Evolutionary conservation across 2,329 filamentous ascomycete species (phyloP), one percentile per base, ranked within the genome.

Genomic region (Beauveria rudraprayagi): DNA sequence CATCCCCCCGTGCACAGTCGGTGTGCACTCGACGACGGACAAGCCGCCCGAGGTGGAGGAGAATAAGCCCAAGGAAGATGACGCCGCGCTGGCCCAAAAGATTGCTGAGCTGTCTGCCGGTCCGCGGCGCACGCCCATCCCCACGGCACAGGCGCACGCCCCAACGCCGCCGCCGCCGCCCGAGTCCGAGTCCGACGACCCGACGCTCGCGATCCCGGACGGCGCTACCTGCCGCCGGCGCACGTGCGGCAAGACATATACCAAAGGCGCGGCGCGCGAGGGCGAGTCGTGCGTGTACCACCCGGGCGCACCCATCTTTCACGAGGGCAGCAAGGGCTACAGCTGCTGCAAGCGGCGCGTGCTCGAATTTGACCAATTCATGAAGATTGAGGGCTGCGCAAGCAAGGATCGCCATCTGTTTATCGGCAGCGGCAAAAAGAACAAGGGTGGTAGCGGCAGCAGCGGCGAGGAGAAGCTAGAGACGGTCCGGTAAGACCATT

Each of bases 241-340:
- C 70, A 87, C 83, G 3, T 99, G 94, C 72, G 85, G 84, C 11
- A 77, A 76, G 17, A 79, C 76, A 46, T 95, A 92, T 74, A 81
- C 80, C 61, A 83, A 82, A 64, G 83, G 83, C 0, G 71, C 78
- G 48, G 74, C 77, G 40, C 79, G 90, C 65, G 85, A 88, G 37
- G 83, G 80, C 1, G 92, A 97, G 78, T 80, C 84, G 63, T 99
- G 94, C 72, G 81, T 90, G 52, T 88, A 96, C 70, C 94, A 99
- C 75, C 92, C 94, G 0, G 94, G 94, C 5, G 85, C 83, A 24
- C 91, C 94, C 26, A 88, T 99, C 66, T 99, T 99, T 77, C 94
- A 99, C 73, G 94, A 99, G 78, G 94, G 94, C 41, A 96, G 91
- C 77, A 99, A 99, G 79, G 94, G 94, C 1, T 99, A 94, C 82